These are phyloP conservation scores for Verticillium tricorpus DNA, from an alignment of 2,329 filamentous ascomycete genomes.

Conservation along the genomic window DNA sequence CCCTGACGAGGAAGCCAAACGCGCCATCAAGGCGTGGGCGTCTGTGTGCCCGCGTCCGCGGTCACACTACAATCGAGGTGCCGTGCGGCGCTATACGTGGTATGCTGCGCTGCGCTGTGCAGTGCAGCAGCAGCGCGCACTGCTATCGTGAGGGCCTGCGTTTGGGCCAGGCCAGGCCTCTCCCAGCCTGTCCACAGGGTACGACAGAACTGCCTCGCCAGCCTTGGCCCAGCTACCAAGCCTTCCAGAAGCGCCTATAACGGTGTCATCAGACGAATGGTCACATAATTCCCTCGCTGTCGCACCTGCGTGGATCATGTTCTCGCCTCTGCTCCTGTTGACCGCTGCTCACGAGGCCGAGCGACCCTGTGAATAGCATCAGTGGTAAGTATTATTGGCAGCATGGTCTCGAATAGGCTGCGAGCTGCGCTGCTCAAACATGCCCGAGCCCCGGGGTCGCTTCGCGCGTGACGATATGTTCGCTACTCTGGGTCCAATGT, in stretches of 20 bases:
- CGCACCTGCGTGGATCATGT: not conserved
- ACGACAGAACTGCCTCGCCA: not conserved
- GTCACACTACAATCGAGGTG: not conserved
- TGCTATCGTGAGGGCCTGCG: not conserved
- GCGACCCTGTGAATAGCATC: not conserved
- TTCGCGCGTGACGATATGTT: not conserved
- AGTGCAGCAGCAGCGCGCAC: not conserved
- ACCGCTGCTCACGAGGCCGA: not conserved
- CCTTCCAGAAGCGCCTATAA: not conserved
- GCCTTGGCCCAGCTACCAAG: not conserved
- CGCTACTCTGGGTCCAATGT: not conserved
- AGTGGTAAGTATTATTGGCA: not conserved
- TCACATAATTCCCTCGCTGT: not conserved
- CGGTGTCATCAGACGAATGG: not conserved
- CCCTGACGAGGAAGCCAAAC: not conserved
- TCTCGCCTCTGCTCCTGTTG: not conserved
- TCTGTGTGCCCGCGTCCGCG: not conserved
- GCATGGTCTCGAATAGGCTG: not conserved
- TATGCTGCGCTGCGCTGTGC: not conserved
- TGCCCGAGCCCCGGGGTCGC: not conserved
- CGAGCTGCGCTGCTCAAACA: not conserved
- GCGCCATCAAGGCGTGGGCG: not conserved
- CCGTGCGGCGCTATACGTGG: not conserved
- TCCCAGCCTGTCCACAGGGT: not conserved
- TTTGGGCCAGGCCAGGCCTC: not conserved